Percentiles rank a stretch among this genome's conserved stretches.
Conservation (phyloP, 2,329 filamentous ascomycete genomes). For the Ophioceras dolichostomum region DNA sequence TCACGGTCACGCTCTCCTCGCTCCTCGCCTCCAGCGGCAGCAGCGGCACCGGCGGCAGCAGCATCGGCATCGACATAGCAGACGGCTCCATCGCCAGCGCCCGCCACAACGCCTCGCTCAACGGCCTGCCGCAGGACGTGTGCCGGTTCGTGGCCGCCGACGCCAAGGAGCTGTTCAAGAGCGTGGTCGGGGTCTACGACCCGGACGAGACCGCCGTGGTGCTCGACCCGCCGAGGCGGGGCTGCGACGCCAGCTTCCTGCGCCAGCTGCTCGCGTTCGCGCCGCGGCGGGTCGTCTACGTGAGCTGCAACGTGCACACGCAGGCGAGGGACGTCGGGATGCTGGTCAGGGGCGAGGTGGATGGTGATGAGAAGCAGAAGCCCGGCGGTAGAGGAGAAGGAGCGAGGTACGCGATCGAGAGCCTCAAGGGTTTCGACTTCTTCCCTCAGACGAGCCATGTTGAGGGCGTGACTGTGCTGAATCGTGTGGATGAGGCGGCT, state of each 20-base stretch:
- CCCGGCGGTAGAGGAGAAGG: too few relatives aligned
- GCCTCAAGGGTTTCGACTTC: conserved; percentile 86
- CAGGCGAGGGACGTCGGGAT: conserved; percentile 89
- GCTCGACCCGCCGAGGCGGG: conserved; percentile 92
- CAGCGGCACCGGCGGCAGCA: conserved; percentile 16
- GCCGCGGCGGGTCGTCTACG: conserved; percentile 76
- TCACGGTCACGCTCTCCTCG: conserved; percentile 83
- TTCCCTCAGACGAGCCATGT: conserved; percentile 79
- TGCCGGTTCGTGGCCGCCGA: conserved; percentile 85
- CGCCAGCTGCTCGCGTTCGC: conserved; percentile 66
- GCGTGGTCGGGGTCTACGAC: conserved; percentile 48
- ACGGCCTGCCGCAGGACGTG: conserved; percentile 53
- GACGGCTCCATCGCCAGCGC: conserved; percentile 67
- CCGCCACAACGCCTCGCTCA: conserved; percentile 63
- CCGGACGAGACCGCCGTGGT: conserved; percentile 82
- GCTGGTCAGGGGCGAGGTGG: conserved; percentile 57
- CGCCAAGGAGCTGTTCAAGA: conserved; percentile 69
- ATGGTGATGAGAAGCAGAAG: conserved; percentile 15
- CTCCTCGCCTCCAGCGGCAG: conserved; percentile 64
- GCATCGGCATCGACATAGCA: conserved; percentile 84
- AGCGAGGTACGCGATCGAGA: conserved; percentile 75
- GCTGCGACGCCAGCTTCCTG: conserved; percentile 79
- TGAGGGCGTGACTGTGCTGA: conserved; percentile 54
- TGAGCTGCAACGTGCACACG: conserved; percentile 96
- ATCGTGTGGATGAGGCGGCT: conserved; percentile 32